Conservation (phyloP, 208 protist genomes). For the Tritrichomonas musculus region DNA sequence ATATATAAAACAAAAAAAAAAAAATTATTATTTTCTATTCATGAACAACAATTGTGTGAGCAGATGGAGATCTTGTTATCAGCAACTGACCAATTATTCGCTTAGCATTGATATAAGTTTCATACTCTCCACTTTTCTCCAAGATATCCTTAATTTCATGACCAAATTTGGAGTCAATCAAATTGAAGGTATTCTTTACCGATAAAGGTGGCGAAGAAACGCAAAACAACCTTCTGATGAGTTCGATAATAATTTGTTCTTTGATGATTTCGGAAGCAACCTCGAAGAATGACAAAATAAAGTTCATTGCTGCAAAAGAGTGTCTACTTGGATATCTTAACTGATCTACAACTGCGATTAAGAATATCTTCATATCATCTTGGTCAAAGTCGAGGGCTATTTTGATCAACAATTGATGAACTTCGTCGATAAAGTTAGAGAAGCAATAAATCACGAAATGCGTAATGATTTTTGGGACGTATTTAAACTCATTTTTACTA, state of each 20-base stretch:
- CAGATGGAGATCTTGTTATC: too few species aligned
- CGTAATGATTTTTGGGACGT: neutral
- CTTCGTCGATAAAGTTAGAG: neutral
- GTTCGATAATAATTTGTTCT: neutral
- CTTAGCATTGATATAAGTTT: neutral
- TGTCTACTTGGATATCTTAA: neutral
- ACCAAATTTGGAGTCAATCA: neutral
- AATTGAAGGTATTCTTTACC: neutral
- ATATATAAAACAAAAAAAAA: too few species aligned
- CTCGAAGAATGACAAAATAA: neutral
- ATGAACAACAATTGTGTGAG: too few species aligned
- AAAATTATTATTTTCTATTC: too few species aligned
- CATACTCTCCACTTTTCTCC: neutral
- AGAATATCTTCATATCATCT: neutral
- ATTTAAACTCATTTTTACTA: neutral
- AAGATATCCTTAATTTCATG: neutral
- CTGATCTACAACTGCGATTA: neutral
- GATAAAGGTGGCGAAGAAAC: neutral
- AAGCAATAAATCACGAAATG: neutral
- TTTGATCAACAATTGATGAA: neutral
- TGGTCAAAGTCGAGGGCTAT: neutral
- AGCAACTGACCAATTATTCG: too few species aligned
- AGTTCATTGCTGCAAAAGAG: neutral
- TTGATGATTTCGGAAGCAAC: neutral
- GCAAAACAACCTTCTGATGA: neutral